Percentiles rank a stretch among this genome's conserved stretches.
These are phyloP conservation scores for Nicotiana knightiana DNA, from an alignment of 257 asterid species.

Conservation along the genomic window DNA sequence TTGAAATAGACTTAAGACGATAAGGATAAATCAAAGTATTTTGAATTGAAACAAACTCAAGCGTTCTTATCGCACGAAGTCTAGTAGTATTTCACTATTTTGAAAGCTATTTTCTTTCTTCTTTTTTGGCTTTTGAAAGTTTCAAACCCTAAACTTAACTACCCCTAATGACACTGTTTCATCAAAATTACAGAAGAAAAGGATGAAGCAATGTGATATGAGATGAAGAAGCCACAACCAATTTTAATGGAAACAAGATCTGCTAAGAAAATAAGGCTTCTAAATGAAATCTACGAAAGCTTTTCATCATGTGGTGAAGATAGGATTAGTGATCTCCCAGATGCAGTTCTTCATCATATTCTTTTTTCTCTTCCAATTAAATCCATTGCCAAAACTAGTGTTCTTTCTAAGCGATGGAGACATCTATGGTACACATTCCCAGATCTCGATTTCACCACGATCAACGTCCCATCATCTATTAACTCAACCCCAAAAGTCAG, in stretches of 20 bases:
- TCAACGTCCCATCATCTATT: background rate
- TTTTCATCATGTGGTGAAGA: constrained; percentile 23
- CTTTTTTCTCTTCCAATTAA: constrained; percentile 49
- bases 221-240: background rate
- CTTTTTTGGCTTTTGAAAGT: constrained; percentile 19
- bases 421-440: constrained; percentile 64
- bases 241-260: constrained; percentile 78
- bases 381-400: constrained; percentile 55
- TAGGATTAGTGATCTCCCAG: constrained; percentile 69
- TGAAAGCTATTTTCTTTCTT: background rate
- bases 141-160: constrained; percentile 31
- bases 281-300: background rate
- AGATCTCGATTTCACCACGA: constrained; percentile 68
- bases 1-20: background rate
- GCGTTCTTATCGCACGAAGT: background rate
- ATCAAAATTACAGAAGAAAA: background rate
- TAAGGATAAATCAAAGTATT: background rate
- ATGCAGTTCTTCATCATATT: constrained; percentile 58
- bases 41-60: background rate
- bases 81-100: constrained; percentile 7
- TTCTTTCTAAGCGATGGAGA: constrained; percentile 62
- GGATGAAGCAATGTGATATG: background rate
- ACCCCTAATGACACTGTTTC: background rate
- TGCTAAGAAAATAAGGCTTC: constrained; percentile 46
- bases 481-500: background rate